Evolutionary conservation across 1,284 basidiomycete genomes (phyloP).

Genomic region (Meripilus lineatus): DNA sequence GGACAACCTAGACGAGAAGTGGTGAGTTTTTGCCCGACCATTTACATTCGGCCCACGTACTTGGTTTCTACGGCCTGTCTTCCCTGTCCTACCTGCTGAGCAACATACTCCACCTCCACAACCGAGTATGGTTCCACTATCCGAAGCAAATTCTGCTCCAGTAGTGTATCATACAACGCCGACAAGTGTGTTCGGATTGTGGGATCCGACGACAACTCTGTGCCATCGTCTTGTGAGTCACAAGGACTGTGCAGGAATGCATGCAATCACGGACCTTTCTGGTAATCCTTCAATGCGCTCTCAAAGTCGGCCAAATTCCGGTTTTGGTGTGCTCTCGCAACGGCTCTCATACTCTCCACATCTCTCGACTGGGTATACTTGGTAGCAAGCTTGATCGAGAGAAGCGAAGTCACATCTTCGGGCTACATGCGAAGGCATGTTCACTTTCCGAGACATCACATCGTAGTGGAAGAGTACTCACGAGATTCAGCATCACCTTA

Average conservation of each 20-base stretch:
- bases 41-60: conserved; percentile 44
- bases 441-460: background rate
- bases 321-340: conserved; percentile 91
- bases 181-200: conserved; percentile 94
- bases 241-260: background rate
- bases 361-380: conserved; percentile 83
- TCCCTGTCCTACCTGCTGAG: conserved; percentile 86
- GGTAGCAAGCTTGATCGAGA: conserved; percentile 83
- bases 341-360: conserved; percentile 93
- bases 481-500: conserved; percentile 96
- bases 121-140: conserved; percentile 95
- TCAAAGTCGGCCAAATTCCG: conserved; percentile 90
- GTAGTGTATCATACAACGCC: conserved; percentile 89
- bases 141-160: conserved; percentile 92
- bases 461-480: conserved; percentile 33
- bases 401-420: conserved; percentile 86
- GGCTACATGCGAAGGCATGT: conserved; percentile 46
- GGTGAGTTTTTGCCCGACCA: background rate
- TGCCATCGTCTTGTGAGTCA: background rate
- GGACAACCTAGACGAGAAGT: conserved; percentile 55
- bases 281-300: conserved; percentile 82
- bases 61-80: conserved; percentile 92
- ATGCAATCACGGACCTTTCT: conserved; percentile 56
- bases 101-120: conserved; percentile 89
- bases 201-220: conserved; percentile 89